Percentiles rank a stretch among this genome's conserved stretches.
Evolutionary conservation across 1,139 yeast genomes (phyloP).

Genomic region (Kodamaea plutei): DNA sequence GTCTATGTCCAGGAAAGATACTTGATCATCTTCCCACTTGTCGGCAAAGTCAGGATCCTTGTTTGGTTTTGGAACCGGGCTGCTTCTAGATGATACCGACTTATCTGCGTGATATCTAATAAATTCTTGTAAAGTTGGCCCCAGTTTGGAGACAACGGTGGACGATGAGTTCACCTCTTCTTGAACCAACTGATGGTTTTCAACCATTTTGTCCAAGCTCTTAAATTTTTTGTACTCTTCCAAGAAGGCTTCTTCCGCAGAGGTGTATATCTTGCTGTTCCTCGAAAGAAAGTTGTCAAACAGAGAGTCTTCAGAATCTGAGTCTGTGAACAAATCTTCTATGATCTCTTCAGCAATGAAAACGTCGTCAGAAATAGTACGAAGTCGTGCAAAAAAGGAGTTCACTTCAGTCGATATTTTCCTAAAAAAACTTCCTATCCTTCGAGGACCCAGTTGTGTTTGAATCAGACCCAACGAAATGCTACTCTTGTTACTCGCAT

Average conservation of each 20-base stretch:
- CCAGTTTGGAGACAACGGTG: constrained; percentile 19
- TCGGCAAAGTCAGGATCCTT: no score
- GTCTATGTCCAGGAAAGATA: constrained; percentile 25
- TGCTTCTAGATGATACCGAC: constrained; percentile 6
- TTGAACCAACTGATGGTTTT: constrained; percentile 16
- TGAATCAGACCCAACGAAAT: constrained; percentile 1
- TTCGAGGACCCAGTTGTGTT: constrained; percentile 1
- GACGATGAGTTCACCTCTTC: constrained; percentile 21
- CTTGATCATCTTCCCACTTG: constrained; percentile 15
- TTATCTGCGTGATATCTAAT: constrained; percentile 19
- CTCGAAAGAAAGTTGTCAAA: constrained; percentile 22
- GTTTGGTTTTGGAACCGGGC: constrained; percentile 3
- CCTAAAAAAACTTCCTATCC: constrained; percentile 22
- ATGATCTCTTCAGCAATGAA: constrained; percentile 39
- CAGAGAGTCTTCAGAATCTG: constrained; percentile 24
- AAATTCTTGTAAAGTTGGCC: constrained; percentile 24
- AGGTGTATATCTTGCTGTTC: constrained; percentile 19
- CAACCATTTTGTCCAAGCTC: constrained; percentile 35
- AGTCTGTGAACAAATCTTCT: constrained; percentile 40
- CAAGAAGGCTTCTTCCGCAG: constrained; percentile 34
- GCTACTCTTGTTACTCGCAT: neutral
- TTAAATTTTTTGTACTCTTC: constrained; percentile 30
- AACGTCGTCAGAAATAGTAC: constrained; percentile 40
- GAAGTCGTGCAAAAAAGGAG: constrained; percentile 29
- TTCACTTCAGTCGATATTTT: constrained; percentile 34